phyloP scores from a whole-genome alignment of 176 grass and related monocot genomes.

The Sorghum bicolor region Sorghum_bicolor_NCBIv3 NC_012876.2:7599501-7600000 shows the following conservation, averaged over 20 bases:
- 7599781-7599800: background rate
- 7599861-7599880: background rate
- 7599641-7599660: constrained; percentile 2
- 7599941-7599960: background rate
- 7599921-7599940: background rate
- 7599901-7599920: background rate
- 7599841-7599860: background rate
- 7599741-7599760: background rate
- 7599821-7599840: background rate
- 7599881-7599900: background rate
- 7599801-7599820: background rate
- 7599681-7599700: background rate
- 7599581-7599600: background rate
- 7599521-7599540: constrained; percentile 76
- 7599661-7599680: background rate
- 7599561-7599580: background rate
- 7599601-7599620: background rate
- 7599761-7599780: background rate
- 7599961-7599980: background rate
- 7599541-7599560: constrained; percentile 21
- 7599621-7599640: constrained; percentile 5
- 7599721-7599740: background rate
- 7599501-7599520: constrained; percentile 75
- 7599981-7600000: background rate
- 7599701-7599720: background rate